Conservation (phyloP, 176 grass and related monocot genomes). For the Rhipidocladum racemiflorum region DNA sequence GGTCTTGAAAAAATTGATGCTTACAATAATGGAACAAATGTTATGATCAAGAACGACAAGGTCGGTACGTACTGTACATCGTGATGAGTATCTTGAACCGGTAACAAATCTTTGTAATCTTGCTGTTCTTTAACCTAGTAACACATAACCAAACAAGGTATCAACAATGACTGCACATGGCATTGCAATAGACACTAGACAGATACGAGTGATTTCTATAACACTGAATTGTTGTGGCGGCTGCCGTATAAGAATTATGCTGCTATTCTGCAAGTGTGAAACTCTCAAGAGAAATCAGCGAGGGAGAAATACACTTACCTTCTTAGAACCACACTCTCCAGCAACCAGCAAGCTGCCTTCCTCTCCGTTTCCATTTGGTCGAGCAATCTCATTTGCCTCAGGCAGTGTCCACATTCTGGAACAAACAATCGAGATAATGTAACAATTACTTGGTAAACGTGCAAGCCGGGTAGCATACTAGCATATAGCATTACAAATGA, state of each 20-base stretch:
- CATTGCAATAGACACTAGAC: constrained; percentile 19
- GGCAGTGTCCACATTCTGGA: constrained; percentile 88
- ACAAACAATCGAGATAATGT: neutral
- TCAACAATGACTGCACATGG: neutral
- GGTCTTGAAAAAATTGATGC: too few relatives aligned
- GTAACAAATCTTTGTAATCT: constrained; percentile 49
- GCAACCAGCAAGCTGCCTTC: constrained; percentile 37
- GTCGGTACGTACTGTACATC: constrained; percentile 57
- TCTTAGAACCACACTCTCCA: constrained; percentile 61
- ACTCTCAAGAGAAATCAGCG: neutral
- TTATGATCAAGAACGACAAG: constrained; percentile 19
- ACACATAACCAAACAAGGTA: constrained; percentile 16
- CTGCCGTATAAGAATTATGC: neutral
- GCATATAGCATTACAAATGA: neutral
- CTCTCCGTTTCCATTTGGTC: constrained; percentile 36
- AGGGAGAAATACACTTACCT: constrained; percentile 29
- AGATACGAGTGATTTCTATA: neutral
- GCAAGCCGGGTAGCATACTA: neutral
- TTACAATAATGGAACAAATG: constrained; percentile 1
- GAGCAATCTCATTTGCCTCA: constrained; percentile 59
- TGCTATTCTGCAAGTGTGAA: neutral
- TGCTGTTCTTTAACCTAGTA: constrained; percentile 48
- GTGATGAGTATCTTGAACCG: constrained; percentile 51
- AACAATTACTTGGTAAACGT: constrained; percentile 14
- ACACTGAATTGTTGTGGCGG: neutral